Evolutionary conservation across 208 protist species (phyloP).

Genomic region (Porcisia hertigi): DNA sequence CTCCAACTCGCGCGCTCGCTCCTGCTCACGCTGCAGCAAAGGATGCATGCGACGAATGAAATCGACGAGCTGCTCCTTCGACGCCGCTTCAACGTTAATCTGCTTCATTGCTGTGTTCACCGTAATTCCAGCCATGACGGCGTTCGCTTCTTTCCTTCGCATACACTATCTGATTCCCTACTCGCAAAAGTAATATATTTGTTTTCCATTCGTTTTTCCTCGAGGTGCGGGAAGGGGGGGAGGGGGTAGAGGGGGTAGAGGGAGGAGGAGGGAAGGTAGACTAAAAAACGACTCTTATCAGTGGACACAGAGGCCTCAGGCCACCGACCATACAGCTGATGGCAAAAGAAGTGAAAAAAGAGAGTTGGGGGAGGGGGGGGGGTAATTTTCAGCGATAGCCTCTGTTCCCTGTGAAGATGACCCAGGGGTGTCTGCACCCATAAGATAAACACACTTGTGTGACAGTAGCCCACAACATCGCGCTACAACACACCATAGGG

Average conservation of each 20-base stretch:
- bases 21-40: constrained; percentile 35
- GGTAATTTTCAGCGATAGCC: background rate
- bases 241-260: background rate
- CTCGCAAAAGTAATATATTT: background rate
- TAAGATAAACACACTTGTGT: too few relatives aligned
- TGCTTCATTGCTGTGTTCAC: constrained; percentile 28
- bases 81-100: constrained; percentile 41
- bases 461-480: too few relatives aligned
- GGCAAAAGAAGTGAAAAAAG: background rate
- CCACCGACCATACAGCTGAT: too few relatives aligned
- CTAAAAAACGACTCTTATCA: background rate
- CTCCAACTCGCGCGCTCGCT: constrained; percentile 40
- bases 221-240: too few relatives aligned
- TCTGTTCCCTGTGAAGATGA: too few relatives aligned
- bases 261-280: background rate
- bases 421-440: too few relatives aligned
- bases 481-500: too few relatives aligned
- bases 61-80: constrained; percentile 65
- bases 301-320: too few relatives aligned
- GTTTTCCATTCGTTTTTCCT: background rate
- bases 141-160: background rate
- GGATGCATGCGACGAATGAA: constrained; percentile 52
- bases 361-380: background rate
- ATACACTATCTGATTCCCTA: background rate
- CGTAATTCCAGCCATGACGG: background rate